A percentile compares a stretch with the other conserved stretches of the same genome.
These are phyloP conservation scores for Xylaria polymorpha DNA, from an alignment of 2,329 filamentous ascomycete genomes.

Conservation along the genomic window DNA sequence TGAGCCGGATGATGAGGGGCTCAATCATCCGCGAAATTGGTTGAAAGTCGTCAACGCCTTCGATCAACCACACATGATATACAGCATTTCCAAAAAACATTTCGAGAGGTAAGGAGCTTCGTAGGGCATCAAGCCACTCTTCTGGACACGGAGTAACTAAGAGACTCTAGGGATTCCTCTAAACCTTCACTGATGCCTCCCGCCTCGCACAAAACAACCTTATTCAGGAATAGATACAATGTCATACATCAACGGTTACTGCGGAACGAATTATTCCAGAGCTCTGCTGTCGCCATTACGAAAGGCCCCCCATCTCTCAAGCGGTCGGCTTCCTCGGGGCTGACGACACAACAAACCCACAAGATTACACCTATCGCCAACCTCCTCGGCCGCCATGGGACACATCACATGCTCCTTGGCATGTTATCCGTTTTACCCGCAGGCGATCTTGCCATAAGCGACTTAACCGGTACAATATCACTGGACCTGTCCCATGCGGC, in stretches of 20 bases:
- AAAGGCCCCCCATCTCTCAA: constrained; percentile 64
- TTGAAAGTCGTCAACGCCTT: constrained; percentile 85
- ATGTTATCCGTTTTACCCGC: constrained; percentile 84
- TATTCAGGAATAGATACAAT: constrained; percentile 92
- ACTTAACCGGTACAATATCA: constrained; percentile 87
- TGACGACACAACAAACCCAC: constrained; percentile 73
- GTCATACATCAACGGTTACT: constrained; percentile 92
- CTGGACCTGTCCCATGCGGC: constrained; percentile 85
- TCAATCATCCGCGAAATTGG: constrained; percentile 81
- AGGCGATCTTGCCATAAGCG: constrained; percentile 83
- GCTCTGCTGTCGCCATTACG: constrained; percentile 75
- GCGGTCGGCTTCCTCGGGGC: constrained; percentile 66
- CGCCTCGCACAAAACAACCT: constrained; percentile 81
- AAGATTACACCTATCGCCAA: constrained; percentile 89
- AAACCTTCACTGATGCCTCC: constrained; percentile 79
- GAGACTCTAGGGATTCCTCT: constrained; percentile 63
- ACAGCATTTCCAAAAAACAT: constrained; percentile 85
- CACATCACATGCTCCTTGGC: constrained; percentile 86
- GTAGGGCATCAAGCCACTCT: constrained; percentile 26
- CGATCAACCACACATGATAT: constrained; percentile 82
- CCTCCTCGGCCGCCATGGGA: constrained; percentile 81
- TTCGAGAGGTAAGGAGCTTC: constrained; percentile 75
- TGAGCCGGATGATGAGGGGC: constrained; percentile 68
- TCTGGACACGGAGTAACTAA: constrained; percentile 16
- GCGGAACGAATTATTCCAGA: constrained; percentile 92